Evolutionary conservation across 2,329 filamentous ascomycete species (phyloP), one percentile per base, ranked within the genome.

Genomic region (Cladosporium colombiae): DNA sequence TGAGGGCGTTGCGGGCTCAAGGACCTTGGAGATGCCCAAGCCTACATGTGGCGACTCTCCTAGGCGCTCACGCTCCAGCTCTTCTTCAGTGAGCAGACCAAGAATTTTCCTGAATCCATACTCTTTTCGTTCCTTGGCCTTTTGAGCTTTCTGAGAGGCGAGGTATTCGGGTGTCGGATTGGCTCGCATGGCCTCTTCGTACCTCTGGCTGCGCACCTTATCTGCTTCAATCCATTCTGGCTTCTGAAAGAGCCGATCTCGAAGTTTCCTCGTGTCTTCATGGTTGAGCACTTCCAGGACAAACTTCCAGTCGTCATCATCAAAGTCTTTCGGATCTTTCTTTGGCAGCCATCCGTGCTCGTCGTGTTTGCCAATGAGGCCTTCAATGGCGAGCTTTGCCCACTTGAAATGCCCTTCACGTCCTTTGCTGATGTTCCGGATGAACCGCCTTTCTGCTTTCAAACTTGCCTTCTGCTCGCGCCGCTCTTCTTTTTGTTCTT

Each of bases 271-370:
- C 16, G 61, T 63, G 25, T 63, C 61, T 31, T 56, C 31, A 35
- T 49, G 61, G 29, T 31, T 44, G 3, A 63, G 13, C 13, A 56
- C 25, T 16, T 63, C 61, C 33, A 46, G 14, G 3, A 63, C 61
- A 46, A 63, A 63, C 23, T 46, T 33, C 61, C 61, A 63, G 50
- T 63, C 61, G 23, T 63, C 50, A 35, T 63, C 61, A 18, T 63
- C 61, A 18, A 63, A 63, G 14, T 63, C 35, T 23, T 63, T 56
- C 50, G 61, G 61, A 35, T 63, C 55, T 55, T 65, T 65, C 46
- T 65, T 65, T 2, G 57, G 63, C 18, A 53, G 63, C 55, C 57
- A 65, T 46, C 63, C 63, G 14, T 59, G 55, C 21, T 65, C 55
- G 27, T 59, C 63, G 55, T 60, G 33, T 40, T 60, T 65, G 57